A percentile compares a stretch with the other conserved stretches of the same genome.
Conservation (phyloP, 805 yeast species). For the Starmera quercuum region DNA sequence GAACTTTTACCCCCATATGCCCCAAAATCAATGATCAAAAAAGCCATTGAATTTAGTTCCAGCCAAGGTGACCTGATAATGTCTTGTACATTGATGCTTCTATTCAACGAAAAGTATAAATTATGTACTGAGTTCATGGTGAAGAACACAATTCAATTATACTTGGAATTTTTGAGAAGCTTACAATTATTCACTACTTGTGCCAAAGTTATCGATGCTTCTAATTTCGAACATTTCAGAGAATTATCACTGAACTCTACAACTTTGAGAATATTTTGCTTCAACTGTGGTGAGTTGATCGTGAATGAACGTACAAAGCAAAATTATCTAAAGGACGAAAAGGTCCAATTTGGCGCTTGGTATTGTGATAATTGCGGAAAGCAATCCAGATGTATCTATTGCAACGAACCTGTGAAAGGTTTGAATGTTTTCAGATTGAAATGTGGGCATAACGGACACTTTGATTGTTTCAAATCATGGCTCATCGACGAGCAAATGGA, state of each 20-base stretch:
- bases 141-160: conserved; percentile 49
- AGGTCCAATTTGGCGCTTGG: conserved; percentile 63
- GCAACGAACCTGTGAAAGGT: conserved; percentile 73
- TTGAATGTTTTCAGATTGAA: conserved; percentile 48
- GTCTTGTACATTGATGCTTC: conserved; percentile 47
- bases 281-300: conserved; percentile 49
- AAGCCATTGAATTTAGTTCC: conserved; percentile 47
- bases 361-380: conserved; percentile 71
- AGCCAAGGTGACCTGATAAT: conserved; percentile 58
- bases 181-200: conserved; percentile 48
- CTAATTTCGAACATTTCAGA: conserved; percentile 23
- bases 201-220: conserved; percentile 42
- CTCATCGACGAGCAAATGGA: conserved; percentile 51
- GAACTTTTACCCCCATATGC: conserved; percentile 46
- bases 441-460: conserved; percentile 89
- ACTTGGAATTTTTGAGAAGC: conserved; percentile 46
- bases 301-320: conserved; percentile 49
- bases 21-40: conserved; percentile 38
- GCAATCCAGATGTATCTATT: conserved; percentile 48
- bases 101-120: conserved; percentile 40
- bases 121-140: conserved; percentile 22
- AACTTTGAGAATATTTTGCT: conserved; percentile 50
- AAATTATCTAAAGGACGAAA: conserved; percentile 22
- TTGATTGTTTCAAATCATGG: conserved; percentile 75
- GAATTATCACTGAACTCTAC: conserved; percentile 21